Base-by-base conservation (phyloP, 306 rosid species). In the Erythrophleum fordii region DNA sequence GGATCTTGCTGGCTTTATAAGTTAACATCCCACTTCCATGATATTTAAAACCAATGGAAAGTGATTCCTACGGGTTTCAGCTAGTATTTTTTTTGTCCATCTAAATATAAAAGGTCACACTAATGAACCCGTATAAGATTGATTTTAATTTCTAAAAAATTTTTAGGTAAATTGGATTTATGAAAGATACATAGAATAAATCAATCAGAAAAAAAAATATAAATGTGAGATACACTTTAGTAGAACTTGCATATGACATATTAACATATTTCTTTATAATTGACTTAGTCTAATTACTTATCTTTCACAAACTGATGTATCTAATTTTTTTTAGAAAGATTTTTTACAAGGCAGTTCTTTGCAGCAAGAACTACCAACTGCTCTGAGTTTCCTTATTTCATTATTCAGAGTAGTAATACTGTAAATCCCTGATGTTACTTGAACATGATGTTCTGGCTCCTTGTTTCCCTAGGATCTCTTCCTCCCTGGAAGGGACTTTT, bases 401-500 rank as follows among this genome's bases (percentile, higher is more conserved):
- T 12, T 1, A 48, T 14, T 2, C 53, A 48, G 53, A 48, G 20
- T 16, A 2, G n/a, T 48, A 49, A 49, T 16, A 49, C 22, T 16
- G 55, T 49, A 49, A 49, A 2, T 18, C 59, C 59, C 10, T n/a
- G 55, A 69, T 48, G 20, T 2, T 5, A 69, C 35, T 41, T 61
- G 37, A 12, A 11, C 39, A 0, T 12, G n/a, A 16, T 29, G 4
- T 69, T 76, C 59, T 58, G 37, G 10, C 16, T 85, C 72, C 66
- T 42, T 20, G 76, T 11, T 75, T 78, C 23, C 61, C 49, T 64
- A 44, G 23, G 42, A 29, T 69, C 67, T 60, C 31, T 79, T 65
- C 79, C 61, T 85, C 55, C 69, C 81, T 39, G 75, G 67, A 76
- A 77, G 78, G 41, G 56, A 3, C 44, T 81, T 86, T 76, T 75